A percentile compares a stretch with the other conserved stretches of the same genome.
phyloP scores from a whole-genome alignment of 306 rosid species.

The Acacia crassicarpa region DNA sequence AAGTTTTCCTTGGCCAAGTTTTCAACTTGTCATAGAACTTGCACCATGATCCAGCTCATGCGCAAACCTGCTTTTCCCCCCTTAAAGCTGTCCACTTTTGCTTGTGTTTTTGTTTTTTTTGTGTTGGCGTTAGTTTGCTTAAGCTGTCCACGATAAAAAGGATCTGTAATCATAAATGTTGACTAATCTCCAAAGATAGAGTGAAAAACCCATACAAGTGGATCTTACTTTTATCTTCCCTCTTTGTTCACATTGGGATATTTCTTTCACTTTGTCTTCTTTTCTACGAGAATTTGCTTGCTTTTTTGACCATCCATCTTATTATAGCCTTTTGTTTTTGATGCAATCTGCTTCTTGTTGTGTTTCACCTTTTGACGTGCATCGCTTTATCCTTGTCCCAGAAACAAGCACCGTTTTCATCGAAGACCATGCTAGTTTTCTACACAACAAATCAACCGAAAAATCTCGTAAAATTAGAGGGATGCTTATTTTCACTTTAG shows the following conservation, averaged over 20 bases:
- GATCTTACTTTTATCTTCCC: slow-evolving; percentile 38
- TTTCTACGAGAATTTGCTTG: slow-evolving; percentile 42
- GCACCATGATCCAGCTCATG: slow-evolving; percentile 55
- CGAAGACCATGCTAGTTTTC: background rate
- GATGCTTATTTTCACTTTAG: background rate
- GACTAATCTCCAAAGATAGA: slow-evolving; percentile 51
- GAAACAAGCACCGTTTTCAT: slow-evolving; percentile 13
- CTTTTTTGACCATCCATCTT: slow-evolving; percentile 79
- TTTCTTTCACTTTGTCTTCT: slow-evolving; percentile 57
- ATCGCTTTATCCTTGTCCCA: slow-evolving; percentile 34
- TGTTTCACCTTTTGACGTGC: slow-evolving; percentile 44
- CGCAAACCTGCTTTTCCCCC: slow-evolving; percentile 30
- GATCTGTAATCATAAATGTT: slow-evolving; percentile 68
- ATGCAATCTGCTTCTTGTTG: slow-evolving; percentile 47
- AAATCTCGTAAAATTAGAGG: background rate
- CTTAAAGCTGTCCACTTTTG: slow-evolving; percentile 29
- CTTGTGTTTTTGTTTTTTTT: background rate
- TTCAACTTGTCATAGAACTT: slow-evolving; percentile 29
- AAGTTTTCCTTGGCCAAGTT: slow-evolving; percentile 23
- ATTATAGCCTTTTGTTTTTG: slow-evolving; percentile 42
- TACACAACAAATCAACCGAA: background rate
- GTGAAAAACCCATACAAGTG: slow-evolving; percentile 42
- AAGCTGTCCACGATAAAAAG: slow-evolving; percentile 60
- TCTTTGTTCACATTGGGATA: slow-evolving; percentile 32
- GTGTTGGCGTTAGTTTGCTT: slow-evolving; percentile 24